phyloP scores from a whole-genome alignment of 2,329 filamentous ascomycete species.

The Ophidiomyces ophidiicola region DNA sequence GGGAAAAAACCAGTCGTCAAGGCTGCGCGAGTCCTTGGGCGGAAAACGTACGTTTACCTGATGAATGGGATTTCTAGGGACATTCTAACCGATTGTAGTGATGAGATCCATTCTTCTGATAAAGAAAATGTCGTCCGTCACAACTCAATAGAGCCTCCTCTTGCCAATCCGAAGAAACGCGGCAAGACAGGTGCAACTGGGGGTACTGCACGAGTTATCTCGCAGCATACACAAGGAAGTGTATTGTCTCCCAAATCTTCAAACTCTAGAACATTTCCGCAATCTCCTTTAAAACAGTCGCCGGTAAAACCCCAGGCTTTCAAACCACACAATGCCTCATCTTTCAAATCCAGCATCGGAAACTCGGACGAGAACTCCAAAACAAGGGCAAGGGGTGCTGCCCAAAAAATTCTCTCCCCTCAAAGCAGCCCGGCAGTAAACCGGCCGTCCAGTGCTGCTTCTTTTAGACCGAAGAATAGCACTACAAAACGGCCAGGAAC shows the following conservation, averaged over 20 bases:
- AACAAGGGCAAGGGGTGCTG: constrained; percentile 2
- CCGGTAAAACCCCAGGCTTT: constrained; percentile 31
- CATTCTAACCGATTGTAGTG: constrained; percentile 35
- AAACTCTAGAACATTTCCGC: constrained; percentile 58
- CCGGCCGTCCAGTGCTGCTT: constrained; percentile 8
- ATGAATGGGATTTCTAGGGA: not conserved
- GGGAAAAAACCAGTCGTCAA: constrained; percentile 19
- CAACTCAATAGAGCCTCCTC: constrained; percentile 33
- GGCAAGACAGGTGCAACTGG: constrained; percentile 34
- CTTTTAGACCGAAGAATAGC: constrained; percentile 3
- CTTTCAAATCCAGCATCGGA: constrained; percentile 43
- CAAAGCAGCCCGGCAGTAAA: constrained; percentile 4
- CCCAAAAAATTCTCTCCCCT: constrained; percentile 7
- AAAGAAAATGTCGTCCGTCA: constrained; percentile 56
- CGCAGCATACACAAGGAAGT: constrained; percentile 39
- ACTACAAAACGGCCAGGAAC: constrained; percentile 11
- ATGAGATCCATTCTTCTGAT: constrained; percentile 52
- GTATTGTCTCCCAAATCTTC: constrained; percentile 72
- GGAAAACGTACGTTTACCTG: constrained; percentile 8
- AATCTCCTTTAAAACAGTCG: constrained; percentile 40
- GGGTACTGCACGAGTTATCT: constrained; percentile 31
- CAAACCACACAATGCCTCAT: constrained; percentile 48
- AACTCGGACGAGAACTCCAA: constrained; percentile 14
- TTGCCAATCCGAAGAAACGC: constrained; percentile 60
- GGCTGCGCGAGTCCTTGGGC: constrained; percentile 16